These are phyloP conservation scores for Arthrobotrys sinensis DNA, from an alignment of 2,329 filamentous ascomycete species.

Conservation along the genomic window DNA sequence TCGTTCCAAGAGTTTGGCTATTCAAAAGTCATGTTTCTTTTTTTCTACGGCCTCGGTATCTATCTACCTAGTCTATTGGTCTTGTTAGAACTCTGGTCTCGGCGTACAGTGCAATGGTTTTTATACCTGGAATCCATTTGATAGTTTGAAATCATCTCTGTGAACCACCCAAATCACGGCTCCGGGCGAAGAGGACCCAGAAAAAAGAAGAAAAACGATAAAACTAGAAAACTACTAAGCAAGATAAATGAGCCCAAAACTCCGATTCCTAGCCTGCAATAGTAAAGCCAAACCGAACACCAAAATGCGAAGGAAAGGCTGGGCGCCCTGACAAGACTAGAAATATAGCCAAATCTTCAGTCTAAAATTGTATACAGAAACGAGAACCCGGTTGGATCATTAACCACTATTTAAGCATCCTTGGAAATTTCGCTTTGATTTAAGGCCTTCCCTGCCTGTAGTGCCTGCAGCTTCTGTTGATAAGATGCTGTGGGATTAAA, in stretches of 20 bases:
- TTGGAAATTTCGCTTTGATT: slow-evolving; percentile 65
- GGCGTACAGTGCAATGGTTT: slow-evolving; percentile 13
- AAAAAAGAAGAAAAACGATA: neutral
- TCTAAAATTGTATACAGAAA: neutral
- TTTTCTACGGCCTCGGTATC: neutral
- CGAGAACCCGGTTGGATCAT: no score
- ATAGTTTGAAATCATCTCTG: slow-evolving; percentile 1
- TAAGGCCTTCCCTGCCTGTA: slow-evolving; percentile 88
- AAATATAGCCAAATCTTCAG: neutral
- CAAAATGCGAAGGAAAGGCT: slow-evolving; percentile 14
- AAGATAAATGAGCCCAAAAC: neutral
- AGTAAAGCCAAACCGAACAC: slow-evolving; percentile 29
- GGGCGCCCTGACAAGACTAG: neutral
- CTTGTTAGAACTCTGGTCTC: neutral
- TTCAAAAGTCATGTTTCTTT: slow-evolving; percentile 8
- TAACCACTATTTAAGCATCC: slow-evolving; percentile 24
- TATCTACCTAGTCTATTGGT: neutral
- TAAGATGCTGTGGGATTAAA: slow-evolving; percentile 88
- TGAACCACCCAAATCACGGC: neutral
- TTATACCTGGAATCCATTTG: slow-evolving; percentile 21
- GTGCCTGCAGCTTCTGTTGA: slow-evolving; percentile 97
- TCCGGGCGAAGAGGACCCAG: no score
- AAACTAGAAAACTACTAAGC: neutral
- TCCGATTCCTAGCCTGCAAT: neutral
- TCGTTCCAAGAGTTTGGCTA: neutral